Evolutionary conservation across 257 asterid species (phyloP).

Genomic region (Prunella vulgaris): DNA sequence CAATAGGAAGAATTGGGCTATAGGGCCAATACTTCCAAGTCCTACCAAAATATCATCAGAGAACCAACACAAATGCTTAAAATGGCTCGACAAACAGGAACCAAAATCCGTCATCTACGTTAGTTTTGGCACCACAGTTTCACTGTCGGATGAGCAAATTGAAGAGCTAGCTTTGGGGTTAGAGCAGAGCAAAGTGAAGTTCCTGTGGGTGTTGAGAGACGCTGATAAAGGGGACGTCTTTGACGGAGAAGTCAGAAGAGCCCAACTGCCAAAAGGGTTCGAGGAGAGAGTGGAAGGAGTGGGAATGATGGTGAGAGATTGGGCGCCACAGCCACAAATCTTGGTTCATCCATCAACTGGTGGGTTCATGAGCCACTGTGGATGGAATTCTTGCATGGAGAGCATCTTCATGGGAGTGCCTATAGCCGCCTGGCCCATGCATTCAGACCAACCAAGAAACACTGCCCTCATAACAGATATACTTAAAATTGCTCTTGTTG

Average conservation of each 20-base stretch:
- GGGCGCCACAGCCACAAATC: constrained; percentile 42
- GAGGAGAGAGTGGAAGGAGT: constrained; percentile 11
- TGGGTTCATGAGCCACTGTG: constrained; percentile 38
- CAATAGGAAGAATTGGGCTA: constrained; percentile 29
- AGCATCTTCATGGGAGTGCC: constrained; percentile 39
- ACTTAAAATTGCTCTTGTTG: constrained; percentile 20
- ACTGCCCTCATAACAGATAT: constrained; percentile 13
- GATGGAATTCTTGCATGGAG: constrained; percentile 41
- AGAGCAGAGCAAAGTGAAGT: constrained; percentile 28
- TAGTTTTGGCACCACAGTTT: constrained; percentile 24
- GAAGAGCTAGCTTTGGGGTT: constrained; percentile 22
- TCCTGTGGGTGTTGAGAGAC: constrained; percentile 42
- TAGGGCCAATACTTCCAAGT: constrained; percentile 40
- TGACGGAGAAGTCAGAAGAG: constrained; percentile 22
- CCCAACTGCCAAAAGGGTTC: constrained; percentile 6
- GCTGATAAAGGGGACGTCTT: constrained; percentile 37
- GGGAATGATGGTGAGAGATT: constrained; percentile 38
- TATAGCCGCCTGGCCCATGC: constrained; percentile 43
- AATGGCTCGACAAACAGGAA: constrained; percentile 30
- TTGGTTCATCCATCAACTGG: constrained; percentile 31
- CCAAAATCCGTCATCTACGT: constrained; percentile 19
- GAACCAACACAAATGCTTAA: constrained; percentile 17
- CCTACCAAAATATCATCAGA: neutral
- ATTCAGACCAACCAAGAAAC: constrained; percentile 36
- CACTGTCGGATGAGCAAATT: constrained; percentile 11